Base-by-base conservation (phyloP, 2,329 filamentous ascomycete species). In the Coniella vitis region DNA sequence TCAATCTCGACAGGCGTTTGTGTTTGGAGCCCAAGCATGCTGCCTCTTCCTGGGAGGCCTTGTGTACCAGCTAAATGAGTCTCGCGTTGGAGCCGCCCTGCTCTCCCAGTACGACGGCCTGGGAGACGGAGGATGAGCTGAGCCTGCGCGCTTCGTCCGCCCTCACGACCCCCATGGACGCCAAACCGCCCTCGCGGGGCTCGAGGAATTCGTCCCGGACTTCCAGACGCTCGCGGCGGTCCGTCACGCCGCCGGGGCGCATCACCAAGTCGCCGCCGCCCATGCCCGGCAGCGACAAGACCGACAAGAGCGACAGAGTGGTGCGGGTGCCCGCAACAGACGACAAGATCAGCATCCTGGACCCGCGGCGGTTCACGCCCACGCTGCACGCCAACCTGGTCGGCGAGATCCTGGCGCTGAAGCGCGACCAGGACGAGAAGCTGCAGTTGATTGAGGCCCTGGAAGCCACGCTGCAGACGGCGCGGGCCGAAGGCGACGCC, bases 301-400 rank as follows among this genome's bases (percentile, higher is more conserved):
- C 61, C 10, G 71, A 75, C 40, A 72, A 65, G 57, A 64, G 62
- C 19, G 78, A 78, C 55, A 67, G 79, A 58, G 69, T 73, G 17
- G 77, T 78, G 13, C 71, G 74, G 50, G 83, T 88, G 61, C 66
- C 79, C 20, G 69, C 72, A 19, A 76, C 69, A 47, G 82, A 91
- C 56, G 86, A 91, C 54, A 79, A 71, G 38, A 81, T 90, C 50
- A 76, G 79, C 57, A 82, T 89, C 19, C 73, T 96, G 25, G 93
- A 98, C 61, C 90, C 93, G 3, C 82, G 91, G 48, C 81, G 93
- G 34, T 96, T 98, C 62, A 98, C 93, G 0, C 93, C 93, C 1
- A 97, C 90, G 0, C 71, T 98, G 10, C 93, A 97, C 65, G 93
- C 93, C 8, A 96, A 88, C 43, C 72, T 98, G 7, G 91, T 98